phyloP scores from a whole-genome alignment of 306 rosid genomes.

The Vigna hirtella region DNA sequence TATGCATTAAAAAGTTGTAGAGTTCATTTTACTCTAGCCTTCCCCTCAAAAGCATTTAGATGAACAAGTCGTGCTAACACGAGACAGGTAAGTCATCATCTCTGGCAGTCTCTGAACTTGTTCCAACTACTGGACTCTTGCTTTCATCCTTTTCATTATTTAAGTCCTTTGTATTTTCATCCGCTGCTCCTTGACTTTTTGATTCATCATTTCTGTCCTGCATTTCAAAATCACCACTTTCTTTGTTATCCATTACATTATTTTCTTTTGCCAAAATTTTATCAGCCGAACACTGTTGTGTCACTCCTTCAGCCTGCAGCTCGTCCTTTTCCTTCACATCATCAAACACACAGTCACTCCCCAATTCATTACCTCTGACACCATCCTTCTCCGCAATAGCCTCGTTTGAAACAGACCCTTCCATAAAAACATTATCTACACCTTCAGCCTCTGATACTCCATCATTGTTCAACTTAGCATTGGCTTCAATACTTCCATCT shows the following conservation, averaged over 20 bases:
- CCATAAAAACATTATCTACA: slow-evolving; percentile 54
- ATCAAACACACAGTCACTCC: slow-evolving; percentile 31
- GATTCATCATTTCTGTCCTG: slow-evolving; percentile 38
- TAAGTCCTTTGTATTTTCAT: slow-evolving; percentile 34
- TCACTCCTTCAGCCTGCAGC: slow-evolving; percentile 38
- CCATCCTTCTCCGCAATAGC: slow-evolving; percentile 34
- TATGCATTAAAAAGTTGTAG: slow-evolving; percentile 35
- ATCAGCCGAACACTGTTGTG: slow-evolving; percentile 31
- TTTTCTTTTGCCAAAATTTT: slow-evolving; percentile 41
- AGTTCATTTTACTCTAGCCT: slow-evolving; percentile 11
- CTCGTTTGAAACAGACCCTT: slow-evolving; percentile 48
- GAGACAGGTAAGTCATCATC: slow-evolving; percentile 41
- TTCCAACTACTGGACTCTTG: slow-evolving; percentile 48
- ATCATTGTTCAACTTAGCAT: slow-evolving; percentile 37
- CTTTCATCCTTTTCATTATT: slow-evolving; percentile 47
- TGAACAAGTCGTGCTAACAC: slow-evolving; percentile 34
- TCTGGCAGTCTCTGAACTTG: slow-evolving; percentile 39
- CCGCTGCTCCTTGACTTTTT: slow-evolving; percentile 29
- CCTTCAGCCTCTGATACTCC: slow-evolving; percentile 53
- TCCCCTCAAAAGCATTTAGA: slow-evolving; percentile 29
- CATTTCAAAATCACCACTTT: slow-evolving; percentile 41
- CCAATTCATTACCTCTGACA: slow-evolving; percentile 42
- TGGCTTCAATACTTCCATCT: slow-evolving; percentile 36
- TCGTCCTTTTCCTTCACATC: slow-evolving; percentile 44
- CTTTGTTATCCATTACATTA: slow-evolving; percentile 30